Conservation (phyloP, 371 early-diverging fungal species). For the Mortierella sp. region DNA sequence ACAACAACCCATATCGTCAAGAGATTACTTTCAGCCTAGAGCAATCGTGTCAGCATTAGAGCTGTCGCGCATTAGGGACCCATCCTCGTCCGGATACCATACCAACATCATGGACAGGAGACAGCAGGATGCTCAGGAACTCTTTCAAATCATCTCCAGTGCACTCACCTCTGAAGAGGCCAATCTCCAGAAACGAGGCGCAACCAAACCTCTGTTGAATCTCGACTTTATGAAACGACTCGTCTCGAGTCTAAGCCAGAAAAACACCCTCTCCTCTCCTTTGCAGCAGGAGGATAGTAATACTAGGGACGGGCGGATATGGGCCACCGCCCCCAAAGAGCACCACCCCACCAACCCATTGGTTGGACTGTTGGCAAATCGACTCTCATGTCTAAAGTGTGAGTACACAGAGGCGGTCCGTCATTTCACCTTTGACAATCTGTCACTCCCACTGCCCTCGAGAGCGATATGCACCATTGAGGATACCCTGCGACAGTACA, state of each 20-base stretch:
- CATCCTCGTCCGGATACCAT: conserved; percentile 58
- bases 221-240: conserved; percentile 28
- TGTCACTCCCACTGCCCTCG: conserved; percentile 80
- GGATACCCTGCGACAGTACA: conserved; percentile 72
- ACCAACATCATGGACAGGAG: conserved; percentile 67
- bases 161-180: conserved; percentile 79
- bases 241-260: conserved; percentile 11
- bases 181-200: conserved; percentile 17
- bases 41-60: conserved; percentile 70
- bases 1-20: conserved; percentile 56
- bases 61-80: conserved; percentile 56
- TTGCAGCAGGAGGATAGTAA: background rate
- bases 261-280: conserved; percentile 10
- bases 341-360: conserved; percentile 67
- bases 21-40: conserved; percentile 63
- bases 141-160: conserved; percentile 88
- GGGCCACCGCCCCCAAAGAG: too few species aligned
- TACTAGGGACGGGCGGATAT: background rate
- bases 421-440: conserved; percentile 85
- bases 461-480: conserved; percentile 61
- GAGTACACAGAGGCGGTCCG: conserved; percentile 85
- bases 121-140: conserved; percentile 95
- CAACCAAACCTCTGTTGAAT: conserved; percentile 32
- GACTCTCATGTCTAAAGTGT: conserved; percentile 82
- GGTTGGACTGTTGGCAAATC: conserved; percentile 77